Percentiles rank a stretch among this genome's conserved stretches.
phyloP scores from a whole-genome alignment of 495 filamentous ascomycete species.

The Aspergillus indologenus region DNA sequence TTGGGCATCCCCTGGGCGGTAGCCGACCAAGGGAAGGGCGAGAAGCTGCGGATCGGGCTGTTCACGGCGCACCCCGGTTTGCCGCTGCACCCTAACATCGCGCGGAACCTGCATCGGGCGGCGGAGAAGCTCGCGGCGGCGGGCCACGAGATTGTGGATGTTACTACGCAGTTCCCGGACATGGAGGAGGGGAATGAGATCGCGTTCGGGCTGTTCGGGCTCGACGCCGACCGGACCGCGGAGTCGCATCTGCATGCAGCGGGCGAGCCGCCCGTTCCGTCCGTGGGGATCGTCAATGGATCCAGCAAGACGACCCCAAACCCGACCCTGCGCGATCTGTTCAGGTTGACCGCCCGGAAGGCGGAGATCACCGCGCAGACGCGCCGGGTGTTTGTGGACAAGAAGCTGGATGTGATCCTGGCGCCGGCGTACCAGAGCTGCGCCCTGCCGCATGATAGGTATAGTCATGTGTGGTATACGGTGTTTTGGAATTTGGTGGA shows the following conservation, averaged over 20 bases:
- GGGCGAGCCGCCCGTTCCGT: constrained; percentile 25
- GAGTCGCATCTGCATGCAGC: constrained; percentile 15
- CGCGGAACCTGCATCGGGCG: constrained; percentile 42
- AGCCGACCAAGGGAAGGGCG: constrained; percentile 4
- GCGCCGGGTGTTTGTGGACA: constrained; percentile 25
- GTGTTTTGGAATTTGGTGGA: constrained; percentile 50
- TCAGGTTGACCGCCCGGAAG: constrained; percentile 20
- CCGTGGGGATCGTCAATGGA: constrained; percentile 21
- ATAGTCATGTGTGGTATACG: constrained; percentile 46
- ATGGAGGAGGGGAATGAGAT: constrained; percentile 22
- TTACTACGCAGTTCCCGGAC: constrained; percentile 17
- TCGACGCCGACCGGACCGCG: constrained; percentile 23
- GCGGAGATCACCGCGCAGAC: constrained; percentile 17
- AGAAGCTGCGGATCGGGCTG: constrained; percentile 46
- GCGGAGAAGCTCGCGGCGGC: constrained; percentile 32
- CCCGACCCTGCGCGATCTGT: constrained; percentile 27
- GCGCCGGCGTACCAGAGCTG: constrained; percentile 46
- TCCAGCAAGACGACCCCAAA: constrained; percentile 15
- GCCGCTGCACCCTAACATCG: constrained; percentile 53
- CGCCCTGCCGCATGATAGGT: constrained; percentile 48
- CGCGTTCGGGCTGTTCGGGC: constrained; percentile 28
- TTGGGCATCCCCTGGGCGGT: constrained; percentile 22
- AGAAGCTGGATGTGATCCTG: constrained; percentile 44
- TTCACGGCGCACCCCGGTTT: constrained; percentile 49
- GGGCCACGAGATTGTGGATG: constrained; percentile 45